A percentile compares a stretch with the other conserved stretches of the same genome.
These are phyloP conservation scores for Microsporum canis DNA, from an alignment of 2,329 filamentous ascomycete species.

Conservation along the genomic window DNA sequence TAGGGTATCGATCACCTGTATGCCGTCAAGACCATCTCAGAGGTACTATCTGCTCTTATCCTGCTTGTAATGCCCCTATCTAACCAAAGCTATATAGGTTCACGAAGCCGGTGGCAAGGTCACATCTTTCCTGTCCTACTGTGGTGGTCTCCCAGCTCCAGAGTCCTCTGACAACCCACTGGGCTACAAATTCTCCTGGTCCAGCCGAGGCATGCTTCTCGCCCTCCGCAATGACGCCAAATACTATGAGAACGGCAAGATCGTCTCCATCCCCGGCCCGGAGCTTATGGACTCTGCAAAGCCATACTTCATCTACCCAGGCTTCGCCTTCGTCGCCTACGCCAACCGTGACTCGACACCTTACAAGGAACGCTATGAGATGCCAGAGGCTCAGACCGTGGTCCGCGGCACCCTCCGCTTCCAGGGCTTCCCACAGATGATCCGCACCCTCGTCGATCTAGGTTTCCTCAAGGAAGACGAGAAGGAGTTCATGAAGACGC, in stretches of 20 bases:
- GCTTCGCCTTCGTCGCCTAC: slow-evolving; percentile 83
- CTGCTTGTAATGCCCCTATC: not conserved
- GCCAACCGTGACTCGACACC: slow-evolving; percentile 81
- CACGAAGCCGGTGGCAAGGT: slow-evolving; percentile 81
- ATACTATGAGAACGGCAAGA: slow-evolving; percentile 68
- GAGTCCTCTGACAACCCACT: slow-evolving; percentile 75
- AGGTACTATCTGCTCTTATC: slow-evolving; percentile 17
- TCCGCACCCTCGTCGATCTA: slow-evolving; percentile 76
- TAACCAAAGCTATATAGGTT: slow-evolving; percentile 46
- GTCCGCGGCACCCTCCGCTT: slow-evolving; percentile 77
- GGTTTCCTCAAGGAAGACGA: slow-evolving; percentile 71
- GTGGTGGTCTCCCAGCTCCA: slow-evolving; percentile 61
- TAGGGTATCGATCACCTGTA: slow-evolving; percentile 46
- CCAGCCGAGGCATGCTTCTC: slow-evolving; percentile 71
- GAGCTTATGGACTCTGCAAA: slow-evolving; percentile 81
- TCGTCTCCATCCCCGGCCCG: slow-evolving; percentile 51
- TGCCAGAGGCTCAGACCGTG: slow-evolving; percentile 82
- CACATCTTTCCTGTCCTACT: slow-evolving; percentile 68
- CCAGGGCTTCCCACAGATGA: slow-evolving; percentile 80
- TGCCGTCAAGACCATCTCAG: slow-evolving; percentile 70
- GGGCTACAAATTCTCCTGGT: slow-evolving; percentile 85
- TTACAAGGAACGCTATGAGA: slow-evolving; percentile 81
- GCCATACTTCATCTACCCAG: slow-evolving; percentile 82
- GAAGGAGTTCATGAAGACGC: slow-evolving; percentile 52
- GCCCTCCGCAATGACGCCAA: slow-evolving; percentile 77